Evolutionary conservation across 192 early-diverging fungal species (phyloP).

Genomic region (Chytriomyces sp.): DNA sequence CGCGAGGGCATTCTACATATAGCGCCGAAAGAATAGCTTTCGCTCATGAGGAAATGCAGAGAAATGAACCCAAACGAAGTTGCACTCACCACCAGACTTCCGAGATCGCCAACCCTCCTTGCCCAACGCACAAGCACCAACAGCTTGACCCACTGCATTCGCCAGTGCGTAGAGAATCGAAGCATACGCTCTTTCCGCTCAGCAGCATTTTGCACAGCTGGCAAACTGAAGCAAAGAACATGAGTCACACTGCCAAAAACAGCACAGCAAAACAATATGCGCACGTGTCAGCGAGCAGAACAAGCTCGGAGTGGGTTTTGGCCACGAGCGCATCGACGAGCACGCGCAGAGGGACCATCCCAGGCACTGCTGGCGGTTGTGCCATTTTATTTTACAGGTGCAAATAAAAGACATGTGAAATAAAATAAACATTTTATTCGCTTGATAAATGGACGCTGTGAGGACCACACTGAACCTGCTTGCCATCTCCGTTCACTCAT

Average conservation of each 20-base stretch:
- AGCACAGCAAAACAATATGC: background rate
- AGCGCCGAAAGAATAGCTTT: background rate
- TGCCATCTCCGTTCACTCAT: background rate
- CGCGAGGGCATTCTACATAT: slow-evolving; percentile 58
- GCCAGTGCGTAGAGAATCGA: background rate
- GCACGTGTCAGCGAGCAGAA: slow-evolving; percentile 28
- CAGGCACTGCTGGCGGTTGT: background rate
- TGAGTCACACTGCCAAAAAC: background rate
- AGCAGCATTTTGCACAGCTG: too few relatives aligned
- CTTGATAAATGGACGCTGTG: background rate
- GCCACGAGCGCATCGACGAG: slow-evolving; percentile 10
- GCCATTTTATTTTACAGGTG: background rate
- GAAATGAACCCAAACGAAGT: slow-evolving; percentile 40
- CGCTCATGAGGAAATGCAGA: slow-evolving; percentile 25
- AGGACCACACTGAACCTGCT: background rate
- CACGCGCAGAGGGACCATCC: slow-evolving; percentile 24
- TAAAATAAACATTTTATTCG: too few relatives aligned
- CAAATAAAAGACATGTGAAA: too few relatives aligned
- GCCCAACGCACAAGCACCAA: slow-evolving; percentile 80
- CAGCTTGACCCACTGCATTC: slow-evolving; percentile 56
- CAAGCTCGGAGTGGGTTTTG: slow-evolving; percentile 24
- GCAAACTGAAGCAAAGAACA: background rate
- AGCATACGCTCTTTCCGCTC: slow-evolving; percentile 19
- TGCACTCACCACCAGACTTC: slow-evolving; percentile 45
- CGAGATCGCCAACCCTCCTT: slow-evolving; percentile 53